These are phyloP conservation scores for Yamadazyma sp. DNA, from an alignment of 1,139 yeast genomes.

Conservation along the genomic window DNA sequence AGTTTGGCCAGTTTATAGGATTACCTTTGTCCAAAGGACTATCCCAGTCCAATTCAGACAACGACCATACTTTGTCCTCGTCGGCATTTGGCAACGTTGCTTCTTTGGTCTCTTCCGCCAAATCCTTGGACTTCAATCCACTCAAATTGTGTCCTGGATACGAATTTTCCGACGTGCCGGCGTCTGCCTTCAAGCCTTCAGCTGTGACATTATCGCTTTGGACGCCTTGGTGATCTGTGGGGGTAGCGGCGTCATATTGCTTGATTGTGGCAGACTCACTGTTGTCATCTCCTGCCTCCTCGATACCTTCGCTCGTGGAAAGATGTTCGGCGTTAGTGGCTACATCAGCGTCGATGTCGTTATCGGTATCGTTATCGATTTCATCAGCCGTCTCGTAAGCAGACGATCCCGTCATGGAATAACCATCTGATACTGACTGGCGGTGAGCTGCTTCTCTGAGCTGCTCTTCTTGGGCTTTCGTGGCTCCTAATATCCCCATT, in stretches of 20 bases:
- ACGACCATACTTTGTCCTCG: slow-evolving; percentile 19
- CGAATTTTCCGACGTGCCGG: background rate
- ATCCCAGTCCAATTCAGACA: slow-evolving; percentile 57
- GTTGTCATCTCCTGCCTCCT: slow-evolving; percentile 9
- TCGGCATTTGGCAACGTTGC: background rate
- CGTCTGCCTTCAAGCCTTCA: background rate
- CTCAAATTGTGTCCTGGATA: background rate
- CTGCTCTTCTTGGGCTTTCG: slow-evolving; percentile 36
- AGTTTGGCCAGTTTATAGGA: slow-evolving; percentile 64
- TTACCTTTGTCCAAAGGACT: slow-evolving; percentile 56
- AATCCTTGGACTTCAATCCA: background rate
- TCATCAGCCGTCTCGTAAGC: slow-evolving; percentile 41
- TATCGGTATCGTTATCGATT: slow-evolving; percentile 6
- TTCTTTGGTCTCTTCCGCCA: background rate
- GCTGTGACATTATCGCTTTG: background rate
- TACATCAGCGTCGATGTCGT: background rate
- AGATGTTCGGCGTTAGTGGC: background rate
- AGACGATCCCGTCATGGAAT: slow-evolving; percentile 21
- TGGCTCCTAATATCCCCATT: slow-evolving; percentile 31
- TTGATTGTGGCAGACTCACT: slow-evolving; percentile 2
- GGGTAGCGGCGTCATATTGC: background rate
- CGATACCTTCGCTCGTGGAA: background rate
- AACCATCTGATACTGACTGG: slow-evolving; percentile 12
- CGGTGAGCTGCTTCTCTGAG: slow-evolving; percentile 33
- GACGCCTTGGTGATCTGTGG: background rate